Percentiles rank a stretch among this genome's conserved stretches.
Evolutionary conservation across 768 basidiomycete genomes (phyloP).

Genomic region (Wakefieldia striispora): DNA sequence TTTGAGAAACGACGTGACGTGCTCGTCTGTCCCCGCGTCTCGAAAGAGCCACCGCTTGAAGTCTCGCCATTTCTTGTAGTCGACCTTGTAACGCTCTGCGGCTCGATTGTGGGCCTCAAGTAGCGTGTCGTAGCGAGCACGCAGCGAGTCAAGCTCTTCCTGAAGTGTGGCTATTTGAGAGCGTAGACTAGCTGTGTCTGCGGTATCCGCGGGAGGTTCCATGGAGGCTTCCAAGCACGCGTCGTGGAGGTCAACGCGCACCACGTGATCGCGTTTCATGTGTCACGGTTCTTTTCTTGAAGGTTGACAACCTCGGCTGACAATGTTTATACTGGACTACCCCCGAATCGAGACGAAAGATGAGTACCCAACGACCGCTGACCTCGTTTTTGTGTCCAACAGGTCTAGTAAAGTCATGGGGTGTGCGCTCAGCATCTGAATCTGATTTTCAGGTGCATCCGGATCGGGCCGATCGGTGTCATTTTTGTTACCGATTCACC

Average conservation of each 20-base stretch:
- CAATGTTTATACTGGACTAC: too few species aligned
- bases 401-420: too few species aligned
- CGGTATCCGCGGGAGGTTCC: slow-evolving; percentile 1
- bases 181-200: slow-evolving; percentile 5
- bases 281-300: too few species aligned
- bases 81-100: slow-evolving; percentile 44
- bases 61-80: slow-evolving; percentile 53
- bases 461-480: slow-evolving; percentile 6
- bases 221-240: neutral
- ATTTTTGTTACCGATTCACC: slow-evolving; percentile 12
- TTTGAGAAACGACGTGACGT: slow-evolving; percentile 27
- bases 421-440: too few species aligned
- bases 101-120: slow-evolving; percentile 42
- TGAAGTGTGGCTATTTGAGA: slow-evolving; percentile 22
- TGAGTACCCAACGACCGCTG: too few species aligned
- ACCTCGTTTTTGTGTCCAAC: too few species aligned
- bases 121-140: slow-evolving; percentile 46
- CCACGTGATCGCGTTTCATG: slow-evolving; percentile 26
- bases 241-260: neutral
- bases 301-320: too few species aligned
- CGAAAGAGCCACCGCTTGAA: slow-evolving; percentile 44
- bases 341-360: too few species aligned
- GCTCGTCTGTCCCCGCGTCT: slow-evolving; percentile 31
- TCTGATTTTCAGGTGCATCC: slow-evolving; percentile 4
- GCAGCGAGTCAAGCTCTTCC: slow-evolving; percentile 35